Evolutionary conservation across 1,139 yeast genomes (phyloP), one percentile per base, ranked within the genome.

Genomic region (Yamadazyma songkhlaensis): DNA sequence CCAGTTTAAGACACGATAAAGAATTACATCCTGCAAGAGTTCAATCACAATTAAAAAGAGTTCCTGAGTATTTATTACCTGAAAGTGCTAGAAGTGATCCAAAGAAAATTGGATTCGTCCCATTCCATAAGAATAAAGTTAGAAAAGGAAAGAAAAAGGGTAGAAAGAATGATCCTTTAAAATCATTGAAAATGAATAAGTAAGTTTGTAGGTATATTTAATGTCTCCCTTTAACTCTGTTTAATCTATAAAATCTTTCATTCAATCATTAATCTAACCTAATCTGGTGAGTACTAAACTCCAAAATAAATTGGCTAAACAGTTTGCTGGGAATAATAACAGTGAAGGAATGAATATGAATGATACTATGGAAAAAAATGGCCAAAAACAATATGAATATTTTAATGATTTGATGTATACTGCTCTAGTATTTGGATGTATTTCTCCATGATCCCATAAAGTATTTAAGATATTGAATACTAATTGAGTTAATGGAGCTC

Each of bases 51-150:
- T 71, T 92, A 63, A 90, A 88, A 60, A 78, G 95, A 54, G 90
- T 94, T 27, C 99, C 99, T 0, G 90, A 87, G 35, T 92, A 92
- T 57, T 72, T 92, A 50, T 67, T 90, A 47, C 97, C 97, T 4
- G 88, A 84, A 50, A 76, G 80, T 47, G 90, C 89, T 1, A 74
- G 92, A 57, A 59, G 62, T 33, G 77, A 77, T 46, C 67, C 71
- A 34, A 76, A 76, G 48, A 77, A 79, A 38, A 59, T 84, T 40
- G 90, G 92, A 3, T 84, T 84, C 53, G 84, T 87, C 30, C 94
- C 95, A 22, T 84, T 85, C 64, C 78, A 77, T 47, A 86, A 84
- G 51, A 57, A 62, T 37, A 72, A 68, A 42, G 73, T 70, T 27
- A 67, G 66, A 38, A 73, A 75, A 49, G 67, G 65, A 44, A 68